phyloP scores from a whole-genome alignment of 345 rosid species.

The Bruguiera gymnorhiza region DNA sequence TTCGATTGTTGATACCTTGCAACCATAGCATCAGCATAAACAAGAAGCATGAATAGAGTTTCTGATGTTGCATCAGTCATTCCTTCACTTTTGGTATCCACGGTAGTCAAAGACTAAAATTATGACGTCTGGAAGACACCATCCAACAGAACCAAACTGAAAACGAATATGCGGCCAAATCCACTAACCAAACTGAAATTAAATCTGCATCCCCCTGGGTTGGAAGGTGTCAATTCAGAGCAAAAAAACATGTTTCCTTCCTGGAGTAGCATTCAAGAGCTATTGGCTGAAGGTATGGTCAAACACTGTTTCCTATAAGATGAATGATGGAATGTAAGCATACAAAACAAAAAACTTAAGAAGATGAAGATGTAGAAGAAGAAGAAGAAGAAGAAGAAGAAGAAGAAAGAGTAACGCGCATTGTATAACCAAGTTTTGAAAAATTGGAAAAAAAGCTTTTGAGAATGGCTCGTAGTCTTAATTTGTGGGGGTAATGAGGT shows the following conservation, averaged over 20 bases:
- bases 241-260: constrained; percentile 12
- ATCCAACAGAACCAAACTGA: constrained; percentile 23
- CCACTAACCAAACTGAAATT: constrained; percentile 11
- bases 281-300: constrained; percentile 16
- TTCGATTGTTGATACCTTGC: background rate
- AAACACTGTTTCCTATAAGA: constrained; percentile 19
- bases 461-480: too few relatives aligned
- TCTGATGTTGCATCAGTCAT: background rate
- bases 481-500: too few relatives aligned
- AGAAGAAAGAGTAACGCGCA: background rate
- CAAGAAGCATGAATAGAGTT: constrained; percentile 9
- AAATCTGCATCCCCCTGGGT: constrained; percentile 17
- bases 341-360: background rate
- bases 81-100: constrained; percentile 6
- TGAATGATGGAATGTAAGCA: background rate
- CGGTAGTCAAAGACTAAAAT: constrained; percentile 7
- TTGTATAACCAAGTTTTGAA: background rate
- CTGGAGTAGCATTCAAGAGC: constrained; percentile 1
- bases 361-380: background rate
- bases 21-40: constrained; percentile 6
- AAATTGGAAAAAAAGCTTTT: background rate
- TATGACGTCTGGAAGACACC: constrained; percentile 17
- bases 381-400: background rate
- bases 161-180: constrained; percentile 17
- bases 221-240: constrained; percentile 9